Evolutionary conservation across 768 basidiomycete genomes (phyloP), one percentile per base, ranked within the genome.

Genomic region (Rhizopogon vulgaris): DNA sequence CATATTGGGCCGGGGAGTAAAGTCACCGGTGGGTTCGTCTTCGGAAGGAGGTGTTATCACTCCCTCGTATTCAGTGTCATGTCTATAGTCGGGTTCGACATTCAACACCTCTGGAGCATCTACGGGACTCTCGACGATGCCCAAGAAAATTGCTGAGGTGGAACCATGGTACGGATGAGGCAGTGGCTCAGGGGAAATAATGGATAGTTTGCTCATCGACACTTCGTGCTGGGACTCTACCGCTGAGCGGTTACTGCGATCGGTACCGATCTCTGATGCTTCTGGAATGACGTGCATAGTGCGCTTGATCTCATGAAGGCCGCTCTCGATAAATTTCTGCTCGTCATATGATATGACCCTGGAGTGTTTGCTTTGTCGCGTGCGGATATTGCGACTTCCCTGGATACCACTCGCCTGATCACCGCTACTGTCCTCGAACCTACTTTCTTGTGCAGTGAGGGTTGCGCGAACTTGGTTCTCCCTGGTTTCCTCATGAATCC

Each of bases 111-210:
- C 32, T 52, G 49, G 49, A n/a, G 47, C 45, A 27, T 66, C 64
- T 32, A 67, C 56, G 18, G 66, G 68, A 41, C 66, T 69, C n/a
- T 70, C 64, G 25, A 67, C 66, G 28, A 70, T 64, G 22, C 63
- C 66, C 63, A 61, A 56, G 43, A 68, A 68, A 37, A 51, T 15
- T 12, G 58, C 53, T 18, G 67, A 68, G 11, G 63, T 67, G 32
- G 67, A 68, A 38, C 67, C 67, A 38, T 76, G 74, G 52, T 72
- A 76, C 6, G 76, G 76, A 28, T 75, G 67, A n/a, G 76, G 75
- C 46, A 78, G 51, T 30, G 75, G 75, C 37, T 70, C 75, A 24
- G 71, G 71, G 12, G 75, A 77, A 47, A 62, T 41, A 17, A 68
- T 68, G n/a, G 69, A 60, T 25, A 69, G 58, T 38, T 55, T 55